Base-by-base conservation (phyloP, 129 eudicot species). In the Dittrichia graveolens region DNA sequence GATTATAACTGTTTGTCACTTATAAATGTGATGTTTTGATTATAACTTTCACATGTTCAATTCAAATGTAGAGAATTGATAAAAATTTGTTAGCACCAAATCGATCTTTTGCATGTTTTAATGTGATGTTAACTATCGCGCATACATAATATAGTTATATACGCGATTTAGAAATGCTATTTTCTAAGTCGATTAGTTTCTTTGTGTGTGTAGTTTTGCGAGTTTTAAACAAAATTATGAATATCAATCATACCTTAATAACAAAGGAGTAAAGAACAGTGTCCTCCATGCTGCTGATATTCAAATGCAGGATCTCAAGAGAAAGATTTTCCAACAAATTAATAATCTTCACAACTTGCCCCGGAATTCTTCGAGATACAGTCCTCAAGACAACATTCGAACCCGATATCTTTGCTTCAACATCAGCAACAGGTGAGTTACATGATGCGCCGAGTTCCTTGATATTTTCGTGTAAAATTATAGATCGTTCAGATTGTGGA, bases 261-360 rank as follows among this genome's bases (percentile, higher is more conserved):
- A 95, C 91, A 73, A 95, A 90, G 65, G 97, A 90, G 83, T 90
- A 88, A 0, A 95, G 94, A 61, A 90, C 97, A 53, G 96, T 88
- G 83, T 95, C 99, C 64, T 95, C 97, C 94, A 95, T 86, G 89
- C 88, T 90, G 77, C 97, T 95, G 90, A 95, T 88, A 82, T 90
- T 95, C 80, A 95, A 65, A 78, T 90, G 97, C 60, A 95, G 87
- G 60, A 95, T 81, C 86, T 95, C 94, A 69, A 90, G 90, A 11
- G 87, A 88, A 73, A 81, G 89, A 14, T 73, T 88, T 85, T 90
- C 99, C 80, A 95, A 71, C 63, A 87, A 74, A 54, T 53, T 73
- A 74, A 90, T 82, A 41, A 95, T 90, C 89, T 83, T 95, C 71
- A 90, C 85, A 69, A 95, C 78, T 68, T 95, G 99, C 3, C 96